phyloP scores from a whole-genome alignment of 208 protist species.

The Leishmania turanica region DNA sequence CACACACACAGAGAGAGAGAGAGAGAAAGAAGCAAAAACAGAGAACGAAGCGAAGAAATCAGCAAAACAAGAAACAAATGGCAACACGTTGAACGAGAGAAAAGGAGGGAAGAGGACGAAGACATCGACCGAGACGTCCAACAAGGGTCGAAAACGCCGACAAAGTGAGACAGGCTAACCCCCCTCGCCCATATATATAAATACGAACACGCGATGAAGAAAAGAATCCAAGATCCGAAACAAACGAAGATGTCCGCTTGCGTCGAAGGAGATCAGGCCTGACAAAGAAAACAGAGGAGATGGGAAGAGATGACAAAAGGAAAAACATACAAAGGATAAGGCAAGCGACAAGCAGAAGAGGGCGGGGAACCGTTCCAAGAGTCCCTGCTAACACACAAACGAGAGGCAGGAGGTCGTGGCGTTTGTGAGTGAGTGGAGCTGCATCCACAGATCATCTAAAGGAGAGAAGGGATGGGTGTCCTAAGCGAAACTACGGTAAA shows the following conservation, averaged over 20 bases:
- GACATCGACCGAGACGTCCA: neutral
- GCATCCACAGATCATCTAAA: neutral
- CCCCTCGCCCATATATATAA: too few species aligned
- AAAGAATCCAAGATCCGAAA: neutral
- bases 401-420: neutral
- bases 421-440: neutral
- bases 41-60: conserved; percentile 6
- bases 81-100: neutral
- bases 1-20: neutral
- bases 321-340: neutral
- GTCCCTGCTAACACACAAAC: neutral
- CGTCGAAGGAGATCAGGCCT: neutral
- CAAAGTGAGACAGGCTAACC: neutral
- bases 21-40: neutral
- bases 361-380: neutral
- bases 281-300: neutral
- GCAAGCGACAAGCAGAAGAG: neutral
- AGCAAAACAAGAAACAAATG: conserved; percentile 2
- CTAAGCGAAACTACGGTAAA: neutral
- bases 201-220: neutral
- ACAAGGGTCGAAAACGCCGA: neutral
- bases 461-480: neutral
- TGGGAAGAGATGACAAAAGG: neutral
- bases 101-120: neutral
- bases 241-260: neutral